Conservation (phyloP, 305 asterid genomes). For the Fraxinus greggii region DNA sequence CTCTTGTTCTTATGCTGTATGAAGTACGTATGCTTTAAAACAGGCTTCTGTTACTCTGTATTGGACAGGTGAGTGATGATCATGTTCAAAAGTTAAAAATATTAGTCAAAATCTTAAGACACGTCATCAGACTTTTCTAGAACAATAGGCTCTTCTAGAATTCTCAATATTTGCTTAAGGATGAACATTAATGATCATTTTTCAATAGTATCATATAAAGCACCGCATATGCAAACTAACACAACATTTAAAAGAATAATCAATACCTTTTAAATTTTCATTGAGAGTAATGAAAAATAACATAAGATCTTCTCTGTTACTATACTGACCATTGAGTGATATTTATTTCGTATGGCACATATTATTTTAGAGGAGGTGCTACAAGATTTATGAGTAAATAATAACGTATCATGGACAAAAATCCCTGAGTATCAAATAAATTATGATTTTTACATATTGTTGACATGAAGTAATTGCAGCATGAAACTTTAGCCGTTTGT, state of each 20-base stretch:
- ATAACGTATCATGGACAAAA: not conserved
- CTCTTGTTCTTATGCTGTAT: not conserved
- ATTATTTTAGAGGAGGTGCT: not conserved
- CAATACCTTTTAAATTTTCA: not conserved
- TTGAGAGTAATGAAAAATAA: not conserved
- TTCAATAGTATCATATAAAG: not conserved
- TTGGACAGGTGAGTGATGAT: not conserved
- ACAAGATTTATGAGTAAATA: not conserved
- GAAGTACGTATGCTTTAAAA: not conserved
- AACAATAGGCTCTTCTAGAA: not conserved
- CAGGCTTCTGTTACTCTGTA: not conserved
- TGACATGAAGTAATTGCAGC: not conserved
- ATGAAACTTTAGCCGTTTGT: not conserved
- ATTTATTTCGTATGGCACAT: not conserved
- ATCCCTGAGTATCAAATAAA: not conserved
- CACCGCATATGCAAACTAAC: not conserved
- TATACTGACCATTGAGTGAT: not conserved
- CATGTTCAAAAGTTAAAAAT: not conserved
- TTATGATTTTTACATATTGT: not conserved
- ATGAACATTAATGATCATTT: not conserved
- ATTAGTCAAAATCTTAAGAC: not conserved
- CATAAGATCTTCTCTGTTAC: not conserved
- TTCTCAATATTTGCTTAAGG: not conserved
- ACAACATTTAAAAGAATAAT: not conserved
- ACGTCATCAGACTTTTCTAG: not conserved